These are phyloP conservation scores for Athelia sp. DNA, from an alignment of 1,284 basidiomycete species.

Conservation along the genomic window DNA sequence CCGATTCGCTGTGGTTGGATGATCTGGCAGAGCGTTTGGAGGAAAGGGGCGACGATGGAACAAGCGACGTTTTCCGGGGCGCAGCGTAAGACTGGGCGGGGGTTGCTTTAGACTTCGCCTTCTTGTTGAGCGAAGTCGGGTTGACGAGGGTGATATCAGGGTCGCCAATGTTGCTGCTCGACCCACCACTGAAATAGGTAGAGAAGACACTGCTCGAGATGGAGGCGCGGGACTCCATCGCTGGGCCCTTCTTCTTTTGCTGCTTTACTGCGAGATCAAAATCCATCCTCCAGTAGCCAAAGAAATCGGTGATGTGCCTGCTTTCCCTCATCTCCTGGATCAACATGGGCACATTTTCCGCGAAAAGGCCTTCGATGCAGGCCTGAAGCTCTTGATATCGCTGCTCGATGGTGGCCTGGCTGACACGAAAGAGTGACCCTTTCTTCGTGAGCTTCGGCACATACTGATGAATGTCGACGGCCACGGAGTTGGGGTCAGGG, in stretches of 20 bases:
- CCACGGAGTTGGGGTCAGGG: constrained; percentile 65
- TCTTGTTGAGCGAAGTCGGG: constrained; percentile 3
- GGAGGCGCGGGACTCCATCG: constrained; percentile 19
- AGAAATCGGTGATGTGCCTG: constrained; percentile 63
- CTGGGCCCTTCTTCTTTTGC: constrained; percentile 9
- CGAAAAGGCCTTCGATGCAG: constrained; percentile 54
- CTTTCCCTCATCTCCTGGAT: constrained; percentile 60
- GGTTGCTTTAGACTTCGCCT: neutral
- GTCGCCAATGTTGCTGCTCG: constrained; percentile 18
- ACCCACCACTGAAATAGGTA: constrained; percentile 47
- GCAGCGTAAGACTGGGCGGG: neutral
- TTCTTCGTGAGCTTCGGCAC: constrained; percentile 67
- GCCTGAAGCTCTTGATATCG: constrained; percentile 53
- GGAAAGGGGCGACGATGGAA: too few relatives aligned
- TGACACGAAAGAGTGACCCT: constrained; percentile 65
- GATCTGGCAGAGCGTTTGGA: too few relatives aligned
- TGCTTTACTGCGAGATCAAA: constrained; percentile 49
- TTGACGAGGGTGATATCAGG: constrained; percentile 1
- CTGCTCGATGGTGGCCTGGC: constrained; percentile 59
- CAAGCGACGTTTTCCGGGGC: neutral
- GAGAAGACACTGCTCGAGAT: constrained; percentile 44
- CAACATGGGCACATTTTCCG: constrained; percentile 56
- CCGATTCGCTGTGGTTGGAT: neutral
- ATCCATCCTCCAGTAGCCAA: constrained; percentile 70
- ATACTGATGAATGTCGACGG: constrained; percentile 57